These are phyloP conservation scores for Penicillium ucsense DNA, from an alignment of 495 filamentous ascomycete species.

Conservation along the genomic window DNA sequence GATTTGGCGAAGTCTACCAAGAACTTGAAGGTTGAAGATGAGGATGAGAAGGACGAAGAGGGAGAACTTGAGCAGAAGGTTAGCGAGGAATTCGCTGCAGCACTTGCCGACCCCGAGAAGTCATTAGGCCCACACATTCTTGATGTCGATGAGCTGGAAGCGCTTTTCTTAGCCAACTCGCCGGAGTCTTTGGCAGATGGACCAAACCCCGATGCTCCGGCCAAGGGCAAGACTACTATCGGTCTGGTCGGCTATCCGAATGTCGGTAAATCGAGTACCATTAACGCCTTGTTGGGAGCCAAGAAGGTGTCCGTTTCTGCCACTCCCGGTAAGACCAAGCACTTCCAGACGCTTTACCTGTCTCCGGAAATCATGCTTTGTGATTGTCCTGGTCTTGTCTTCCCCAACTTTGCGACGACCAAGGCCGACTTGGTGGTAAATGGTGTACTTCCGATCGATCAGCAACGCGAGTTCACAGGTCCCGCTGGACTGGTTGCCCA, in stretches of 20 bases:
- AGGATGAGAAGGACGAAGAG: constrained; percentile 18
- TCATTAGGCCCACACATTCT: constrained; percentile 65
- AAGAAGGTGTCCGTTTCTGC: constrained; percentile 98
- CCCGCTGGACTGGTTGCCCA: constrained; percentile 80
- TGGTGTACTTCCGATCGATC: constrained; percentile 94
- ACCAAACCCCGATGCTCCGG: constrained; percentile 27
- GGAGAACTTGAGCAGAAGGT: constrained; percentile 1
- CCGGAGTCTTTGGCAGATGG: constrained; percentile 37
- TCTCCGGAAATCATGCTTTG: constrained; percentile 83
- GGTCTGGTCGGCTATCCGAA: constrained; percentile 98
- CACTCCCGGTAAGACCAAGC: constrained; percentile 97
- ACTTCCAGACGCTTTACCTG: constrained; percentile 97
- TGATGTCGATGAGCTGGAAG: constrained; percentile 85
- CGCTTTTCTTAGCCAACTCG: constrained; percentile 69
- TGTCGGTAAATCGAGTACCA: constrained; percentile 97
- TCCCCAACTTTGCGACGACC: constrained; percentile 94
- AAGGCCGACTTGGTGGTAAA: constrained; percentile 96
- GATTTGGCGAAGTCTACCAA: constrained; percentile 28
- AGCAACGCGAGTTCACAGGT: constrained; percentile 88
- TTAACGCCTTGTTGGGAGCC: constrained; percentile 94
- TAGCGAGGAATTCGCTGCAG: constrained; percentile 8
- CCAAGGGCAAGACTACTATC: constrained; percentile 62
- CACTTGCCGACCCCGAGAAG: constrained; percentile 16
- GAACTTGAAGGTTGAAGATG: constrained; percentile 29
- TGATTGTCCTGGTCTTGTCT: constrained; percentile 97